Percentiles rank a stretch among this genome's conserved stretches.
Conservation (phyloP, 352 stramenopile species). For the Pythium aquatile region DNA sequence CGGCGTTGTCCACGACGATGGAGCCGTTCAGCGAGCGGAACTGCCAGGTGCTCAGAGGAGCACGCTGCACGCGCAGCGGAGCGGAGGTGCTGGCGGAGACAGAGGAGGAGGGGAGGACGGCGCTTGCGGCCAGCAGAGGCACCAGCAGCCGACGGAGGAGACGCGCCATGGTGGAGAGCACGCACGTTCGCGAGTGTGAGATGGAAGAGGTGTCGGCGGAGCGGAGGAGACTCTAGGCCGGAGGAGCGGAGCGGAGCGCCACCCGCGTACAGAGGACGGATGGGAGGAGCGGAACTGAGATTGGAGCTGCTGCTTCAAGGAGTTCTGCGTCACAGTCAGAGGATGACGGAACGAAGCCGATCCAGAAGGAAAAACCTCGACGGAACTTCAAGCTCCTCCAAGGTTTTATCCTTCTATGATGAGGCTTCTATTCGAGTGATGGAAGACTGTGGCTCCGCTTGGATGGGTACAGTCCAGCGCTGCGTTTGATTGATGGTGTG, state of each 20-base stretch:
- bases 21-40: conserved; percentile 62
- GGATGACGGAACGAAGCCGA: neutral
- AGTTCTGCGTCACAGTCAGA: neutral
- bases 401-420: neutral
- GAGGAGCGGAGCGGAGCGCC: neutral
- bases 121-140: neutral
- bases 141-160: neutral
- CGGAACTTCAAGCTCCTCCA: neutral
- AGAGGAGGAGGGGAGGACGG: neutral
- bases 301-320: neutral
- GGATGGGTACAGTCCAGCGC: neutral
- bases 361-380: conserved; percentile 12
- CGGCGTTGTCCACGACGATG: conserved; percentile 42
- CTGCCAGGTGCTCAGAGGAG: conserved; percentile 43
- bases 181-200: neutral
- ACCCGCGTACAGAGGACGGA: neutral
- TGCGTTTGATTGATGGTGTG: neutral
- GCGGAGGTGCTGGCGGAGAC: neutral
- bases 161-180: neutral
- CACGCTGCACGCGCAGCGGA: neutral
- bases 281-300: neutral
- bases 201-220: neutral
- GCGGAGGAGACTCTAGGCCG: neutral
- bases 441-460: neutral
- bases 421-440: neutral